Evolutionary conservation across 108 stramenopile genomes (phyloP).

Genomic region (Fragilaria crotonensis): DNA sequence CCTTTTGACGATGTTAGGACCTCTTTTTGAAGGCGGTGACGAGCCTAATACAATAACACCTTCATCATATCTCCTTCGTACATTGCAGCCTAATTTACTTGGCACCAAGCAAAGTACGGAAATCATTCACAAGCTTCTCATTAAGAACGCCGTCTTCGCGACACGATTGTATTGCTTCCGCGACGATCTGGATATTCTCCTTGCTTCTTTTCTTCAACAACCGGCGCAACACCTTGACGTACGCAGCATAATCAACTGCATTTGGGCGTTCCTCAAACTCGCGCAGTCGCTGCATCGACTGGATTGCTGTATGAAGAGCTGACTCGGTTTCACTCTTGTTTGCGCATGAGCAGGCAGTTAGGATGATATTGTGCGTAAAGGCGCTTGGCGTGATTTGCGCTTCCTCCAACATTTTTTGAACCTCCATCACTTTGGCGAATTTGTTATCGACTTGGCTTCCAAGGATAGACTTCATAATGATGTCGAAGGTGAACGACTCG

Average conservation of each 20-base stretch:
- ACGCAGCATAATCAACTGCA: not conserved
- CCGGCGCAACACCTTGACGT: not conserved
- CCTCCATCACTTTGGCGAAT: not conserved
- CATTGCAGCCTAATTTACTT: no score
- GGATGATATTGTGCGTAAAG: not conserved
- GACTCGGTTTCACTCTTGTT: not conserved
- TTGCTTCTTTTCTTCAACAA: not conserved
- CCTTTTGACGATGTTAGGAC: no score
- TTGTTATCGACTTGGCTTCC: not conserved
- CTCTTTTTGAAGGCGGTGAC: no score
- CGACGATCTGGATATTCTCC: not conserved
- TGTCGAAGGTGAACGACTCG: not conserved
- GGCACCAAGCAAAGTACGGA: not conserved
- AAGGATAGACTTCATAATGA: not conserved
- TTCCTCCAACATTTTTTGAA: not conserved
- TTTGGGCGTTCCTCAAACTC: not conserved
- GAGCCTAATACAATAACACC: no score
- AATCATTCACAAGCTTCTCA: not conserved
- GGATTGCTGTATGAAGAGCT: not conserved
- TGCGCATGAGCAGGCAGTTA: not conserved
- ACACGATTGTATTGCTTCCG: not conserved
- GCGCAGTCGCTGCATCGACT: not conserved
- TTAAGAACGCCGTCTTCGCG: not conserved
- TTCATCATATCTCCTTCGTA: no score
- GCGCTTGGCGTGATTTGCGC: not conserved